Evolutionary conservation across 192 early-diverging fungal genomes (phyloP), one percentile per base, ranked within the genome.

Genomic region (Phycomyces nitens): DNA sequence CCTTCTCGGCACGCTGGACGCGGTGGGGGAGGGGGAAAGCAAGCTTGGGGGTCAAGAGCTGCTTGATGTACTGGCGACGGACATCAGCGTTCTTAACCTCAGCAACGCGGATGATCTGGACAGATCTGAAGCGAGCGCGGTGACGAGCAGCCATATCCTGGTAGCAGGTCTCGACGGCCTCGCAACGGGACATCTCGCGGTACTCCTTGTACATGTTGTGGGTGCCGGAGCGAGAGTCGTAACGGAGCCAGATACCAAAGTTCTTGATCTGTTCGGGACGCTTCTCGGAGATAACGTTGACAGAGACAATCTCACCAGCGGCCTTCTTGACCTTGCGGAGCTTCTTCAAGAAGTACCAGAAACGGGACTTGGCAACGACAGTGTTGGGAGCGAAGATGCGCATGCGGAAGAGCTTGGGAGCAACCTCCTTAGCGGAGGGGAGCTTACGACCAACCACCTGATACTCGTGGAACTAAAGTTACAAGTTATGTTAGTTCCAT

Each of bases 181-280:
- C 88, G n/a, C 70, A 73, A 67, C 97, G 91, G 74, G 86, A 81
- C 72, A 98, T 81, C 82, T 98, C 95, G 71, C 97, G 91, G 92
- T 97, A 99, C 87, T 99, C 97, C 91, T 99, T 99, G 92, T 99
- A 99, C 95, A 99, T 99, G 92, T 99, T 99, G 95, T 99, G 97
- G 66, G 96, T 99, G 68, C 97, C 97, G 44, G 94, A 96, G 79
- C 97, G 94, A 69, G 97, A 99, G 82, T 99, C 90, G 88, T 99
- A 99, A 75, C 97, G 94, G 70, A 99, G 86, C 94, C 93, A 99
- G 87, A 99, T 93, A 75, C 97, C 97, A 76, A 86, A 99, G 92
- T 94, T 99, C 88, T 98, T 99, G 77, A 94, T 89, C 69, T 81
- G 78, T 53, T 85, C 75, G 56, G 94, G 94, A 75, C 90, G 88